Evolutionary conservation across 345 rosid species (phyloP).

Genomic region (Murraya koenigii): DNA sequence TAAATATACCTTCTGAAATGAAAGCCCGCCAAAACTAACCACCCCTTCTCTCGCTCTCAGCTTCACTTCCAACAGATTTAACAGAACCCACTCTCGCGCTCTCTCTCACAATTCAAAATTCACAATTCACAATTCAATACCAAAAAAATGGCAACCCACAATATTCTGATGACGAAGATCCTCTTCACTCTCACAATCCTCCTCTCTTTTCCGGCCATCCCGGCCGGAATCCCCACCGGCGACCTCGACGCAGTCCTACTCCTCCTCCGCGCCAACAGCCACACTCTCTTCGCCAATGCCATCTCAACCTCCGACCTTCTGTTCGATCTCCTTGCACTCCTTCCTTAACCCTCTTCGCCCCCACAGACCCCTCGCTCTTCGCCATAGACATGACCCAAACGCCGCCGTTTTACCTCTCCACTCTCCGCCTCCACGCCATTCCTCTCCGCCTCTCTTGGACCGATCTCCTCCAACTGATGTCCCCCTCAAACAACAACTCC

Average conservation of each 20-base stretch:
- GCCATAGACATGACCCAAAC: slow-evolving; percentile 48
- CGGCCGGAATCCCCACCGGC: slow-evolving; percentile 26
- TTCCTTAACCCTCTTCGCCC: slow-evolving; percentile 39
- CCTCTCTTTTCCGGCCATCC: slow-evolving; percentile 20
- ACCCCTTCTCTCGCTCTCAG: background rate
- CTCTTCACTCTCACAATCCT: slow-evolving; percentile 17
- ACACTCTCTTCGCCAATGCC: slow-evolving; percentile 52
- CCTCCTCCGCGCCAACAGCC: slow-evolving; percentile 38
- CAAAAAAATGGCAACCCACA: background rate
- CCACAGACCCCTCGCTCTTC: slow-evolving; percentile 42
- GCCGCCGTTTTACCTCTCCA: slow-evolving; percentile 35
- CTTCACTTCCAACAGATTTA: background rate
- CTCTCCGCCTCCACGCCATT: slow-evolving; percentile 42
- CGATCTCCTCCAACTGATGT: slow-evolving; percentile 25
- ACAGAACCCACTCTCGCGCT: background rate
- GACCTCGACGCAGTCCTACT: slow-evolving; percentile 39
- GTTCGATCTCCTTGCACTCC: slow-evolving; percentile 44
- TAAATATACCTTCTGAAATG: background rate
- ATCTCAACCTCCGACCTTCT: slow-evolving; percentile 48
- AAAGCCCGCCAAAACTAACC: slow-evolving; percentile 1
- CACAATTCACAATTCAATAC: background rate
- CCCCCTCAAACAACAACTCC: slow-evolving; percentile 20
- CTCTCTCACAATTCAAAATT: background rate
- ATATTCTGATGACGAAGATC: background rate
- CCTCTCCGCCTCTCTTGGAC: slow-evolving; percentile 39